Conservation (phyloP, 768 basidiomycete genomes). For the Tricholoma terreum region DNA sequence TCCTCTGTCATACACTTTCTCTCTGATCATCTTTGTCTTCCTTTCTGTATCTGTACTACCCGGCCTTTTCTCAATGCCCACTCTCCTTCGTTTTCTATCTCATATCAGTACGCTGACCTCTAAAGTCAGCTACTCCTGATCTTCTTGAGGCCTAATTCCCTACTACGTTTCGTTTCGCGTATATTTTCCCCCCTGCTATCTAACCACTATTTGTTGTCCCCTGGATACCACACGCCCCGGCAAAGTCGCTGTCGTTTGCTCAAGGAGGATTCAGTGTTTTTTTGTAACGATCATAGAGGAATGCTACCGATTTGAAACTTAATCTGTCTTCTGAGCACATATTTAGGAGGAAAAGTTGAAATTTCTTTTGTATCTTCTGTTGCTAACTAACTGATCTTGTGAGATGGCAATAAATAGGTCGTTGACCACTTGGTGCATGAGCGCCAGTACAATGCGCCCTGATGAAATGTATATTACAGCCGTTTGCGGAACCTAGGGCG, state of each 20-base stretch:
- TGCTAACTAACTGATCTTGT: no score
- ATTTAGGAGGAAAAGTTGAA: no score
- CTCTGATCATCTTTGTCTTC: constrained; percentile 3
- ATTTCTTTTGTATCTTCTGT: no score
- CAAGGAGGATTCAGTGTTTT: constrained; percentile 32
- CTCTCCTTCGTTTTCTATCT: constrained; percentile 10
- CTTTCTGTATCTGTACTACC: constrained; percentile 8
- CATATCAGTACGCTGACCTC: constrained; percentile 9
- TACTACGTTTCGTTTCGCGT: constrained; percentile 13
- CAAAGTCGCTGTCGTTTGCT: constrained; percentile 29
- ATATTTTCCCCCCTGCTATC: constrained; percentile 21
- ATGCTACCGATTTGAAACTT: constrained; percentile 32
- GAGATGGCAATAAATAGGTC: no score
- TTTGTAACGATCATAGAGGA: constrained; percentile 44
- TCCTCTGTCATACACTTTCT: not conserved
- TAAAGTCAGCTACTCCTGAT: not conserved
- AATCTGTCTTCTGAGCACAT: constrained; percentile 7
- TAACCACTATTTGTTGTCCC: constrained; percentile 33
- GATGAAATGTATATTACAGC: no score
- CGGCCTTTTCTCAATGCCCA: constrained; percentile 2
- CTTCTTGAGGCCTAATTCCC: not conserved
- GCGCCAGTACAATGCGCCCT: no score
- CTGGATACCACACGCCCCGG: constrained; percentile 29
- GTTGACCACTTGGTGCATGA: no score
- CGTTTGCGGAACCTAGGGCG: no score